phyloP scores from a whole-genome alignment of 2,329 filamentous ascomycete genomes.

The Fusarium abutilonis region DNA sequence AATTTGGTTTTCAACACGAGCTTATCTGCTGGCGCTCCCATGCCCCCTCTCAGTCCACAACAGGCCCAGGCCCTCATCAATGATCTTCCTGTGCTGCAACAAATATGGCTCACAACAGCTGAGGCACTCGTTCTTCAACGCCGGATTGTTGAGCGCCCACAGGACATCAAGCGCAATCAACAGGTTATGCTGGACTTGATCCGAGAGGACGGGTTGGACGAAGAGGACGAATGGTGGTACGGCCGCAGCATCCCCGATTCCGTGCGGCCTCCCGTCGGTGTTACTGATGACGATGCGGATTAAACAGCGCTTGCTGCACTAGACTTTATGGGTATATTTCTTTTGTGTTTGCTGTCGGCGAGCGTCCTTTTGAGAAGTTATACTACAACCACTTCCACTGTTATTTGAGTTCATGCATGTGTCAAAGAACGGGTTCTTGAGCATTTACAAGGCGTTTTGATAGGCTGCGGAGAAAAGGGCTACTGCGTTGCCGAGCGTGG shows the following conservation, averaged over 20 bases:
- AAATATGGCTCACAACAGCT: conserved; percentile 71
- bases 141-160: conserved; percentile 64
- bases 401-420: conserved; percentile 35
- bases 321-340: conserved; percentile 17
- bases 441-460: conserved; percentile 48
- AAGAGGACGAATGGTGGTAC: conserved; percentile 72
- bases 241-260: conserved; percentile 63
- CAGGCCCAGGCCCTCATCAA: conserved; percentile 61
- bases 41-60: conserved; percentile 63
- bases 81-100: conserved; percentile 66
- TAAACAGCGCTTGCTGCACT: conserved; percentile 35
- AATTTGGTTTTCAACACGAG: conserved; percentile 68
- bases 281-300: conserved; percentile 63
- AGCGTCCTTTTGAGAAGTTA: conserved; percentile 24
- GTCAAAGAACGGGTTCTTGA: conserved; percentile 43
- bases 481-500: conserved; percentile 30
- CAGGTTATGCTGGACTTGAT: conserved; percentile 72
- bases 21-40: conserved; percentile 69
- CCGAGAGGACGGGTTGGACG: conserved; percentile 66
- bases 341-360: conserved; percentile 31
- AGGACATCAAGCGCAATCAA: conserved; percentile 71
- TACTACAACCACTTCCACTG: conserved; percentile 24
- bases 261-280: conserved; percentile 60
- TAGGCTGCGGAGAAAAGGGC: conserved; percentile 37
- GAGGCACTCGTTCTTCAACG: conserved; percentile 70